Base-by-base conservation (phyloP, 228 moss, liverwort and hornwort genomes). In the Sphagnum magellanicum region DNA sequence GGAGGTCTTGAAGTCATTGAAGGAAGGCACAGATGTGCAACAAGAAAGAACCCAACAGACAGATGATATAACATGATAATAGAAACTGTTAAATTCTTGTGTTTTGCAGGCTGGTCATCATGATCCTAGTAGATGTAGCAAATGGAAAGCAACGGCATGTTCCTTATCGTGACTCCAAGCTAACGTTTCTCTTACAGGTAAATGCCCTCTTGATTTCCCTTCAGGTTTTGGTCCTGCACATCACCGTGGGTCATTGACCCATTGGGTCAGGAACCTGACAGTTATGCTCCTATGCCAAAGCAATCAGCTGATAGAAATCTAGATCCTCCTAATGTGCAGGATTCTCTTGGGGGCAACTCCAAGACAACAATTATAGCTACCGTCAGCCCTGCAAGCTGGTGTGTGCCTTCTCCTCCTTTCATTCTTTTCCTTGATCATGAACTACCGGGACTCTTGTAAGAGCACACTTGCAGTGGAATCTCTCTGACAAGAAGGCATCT, bases 101-200 rank as follows among this genome's bases (percentile, higher is more conserved):
- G 8, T 1, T 16, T 8, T 59, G 52, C 90, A 92, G 92, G 66
- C 51, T 92, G 66, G 92, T 92, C 16, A 92, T 92, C 70, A 92
- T 89, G 89, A 85, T 88, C 58, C 82, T 92, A 12, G 92, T 90
- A 52, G 92, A 92, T 68, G 84, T 92, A 70, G 92, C 90, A 4
- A 92, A 90, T 69, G 92, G 92, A 46, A 92, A 84, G 75, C 88
- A 88, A 80, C 86, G 92, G 10, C 92, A 92, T 70, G 90, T 92
- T 10, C 92, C 92, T 17, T 92, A 92, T 61, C 78, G 92, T 58
- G 92, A 92, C 72, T 92, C 92, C 5, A 92, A 92, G 78, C 90
- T 92, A 60, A 92, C 92, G 0, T 92, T 90, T 32, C 84, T 92
- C 8, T 81, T 92, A 49, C 92, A 92, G 90, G 92, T 92, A 68